Conservation (phyloP, 1,139 yeast genomes). For the Debaryomycetaceae sp. region DNA sequence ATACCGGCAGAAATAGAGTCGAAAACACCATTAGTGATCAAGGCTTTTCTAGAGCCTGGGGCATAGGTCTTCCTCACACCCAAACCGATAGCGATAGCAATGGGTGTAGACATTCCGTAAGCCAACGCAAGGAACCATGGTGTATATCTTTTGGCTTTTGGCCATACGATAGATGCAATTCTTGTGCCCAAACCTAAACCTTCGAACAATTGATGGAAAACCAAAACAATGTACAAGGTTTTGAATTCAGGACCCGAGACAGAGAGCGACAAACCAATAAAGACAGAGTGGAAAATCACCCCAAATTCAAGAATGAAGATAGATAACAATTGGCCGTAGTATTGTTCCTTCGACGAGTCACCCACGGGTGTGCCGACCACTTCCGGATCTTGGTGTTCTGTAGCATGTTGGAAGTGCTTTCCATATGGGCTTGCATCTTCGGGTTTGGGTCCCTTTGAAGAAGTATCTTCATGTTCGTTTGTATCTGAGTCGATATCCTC, state of each 20-base stretch:
- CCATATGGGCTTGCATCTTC: constrained; percentile 29
- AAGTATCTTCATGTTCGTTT: constrained; percentile 11
- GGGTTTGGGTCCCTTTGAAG: constrained; percentile 11
- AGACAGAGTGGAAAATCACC: constrained; percentile 38
- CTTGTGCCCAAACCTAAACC: constrained; percentile 42
- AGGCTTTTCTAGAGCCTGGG: constrained; percentile 30
- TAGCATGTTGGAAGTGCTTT: constrained; percentile 47
- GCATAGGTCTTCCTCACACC: constrained; percentile 34
- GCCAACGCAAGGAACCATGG: constrained; percentile 35
- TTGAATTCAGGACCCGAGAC: constrained; percentile 37
- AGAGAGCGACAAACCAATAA: constrained; percentile 39
- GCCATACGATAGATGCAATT: constrained; percentile 39
- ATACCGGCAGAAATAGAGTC: constrained; percentile 40
- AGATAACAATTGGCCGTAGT: constrained; percentile 40
- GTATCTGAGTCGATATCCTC: constrained; percentile 14
- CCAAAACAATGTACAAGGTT: constrained; percentile 34
- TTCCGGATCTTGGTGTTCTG: constrained; percentile 54
- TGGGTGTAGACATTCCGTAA: constrained; percentile 33
- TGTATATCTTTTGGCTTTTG: constrained; percentile 20
- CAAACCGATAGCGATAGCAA: constrained; percentile 35
- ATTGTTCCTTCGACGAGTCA: constrained; percentile 33
- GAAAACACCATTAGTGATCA: constrained; percentile 35
- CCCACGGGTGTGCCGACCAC: constrained; percentile 39
- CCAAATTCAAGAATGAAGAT: constrained; percentile 35
- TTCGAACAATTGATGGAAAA: constrained; percentile 42